Conservation (phyloP, 208 protist species). For the Acanthamoeba triangularis region DNA sequence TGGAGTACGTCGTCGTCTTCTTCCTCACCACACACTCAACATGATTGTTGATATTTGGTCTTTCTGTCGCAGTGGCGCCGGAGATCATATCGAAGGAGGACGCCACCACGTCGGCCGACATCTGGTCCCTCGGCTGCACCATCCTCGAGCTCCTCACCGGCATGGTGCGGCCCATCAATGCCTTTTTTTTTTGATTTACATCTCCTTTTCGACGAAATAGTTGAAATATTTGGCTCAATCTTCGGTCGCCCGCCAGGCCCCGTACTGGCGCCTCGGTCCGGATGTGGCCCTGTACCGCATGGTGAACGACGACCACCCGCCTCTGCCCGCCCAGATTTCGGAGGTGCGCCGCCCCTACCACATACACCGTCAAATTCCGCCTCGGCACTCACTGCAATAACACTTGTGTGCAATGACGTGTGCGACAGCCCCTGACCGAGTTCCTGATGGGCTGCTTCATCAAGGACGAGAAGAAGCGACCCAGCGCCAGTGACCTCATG, state of each 20-base stretch:
- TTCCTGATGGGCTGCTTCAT: conserved; percentile 92
- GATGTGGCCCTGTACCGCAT: conserved; percentile 94
- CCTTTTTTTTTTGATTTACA: too few species aligned
- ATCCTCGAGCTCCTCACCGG: conserved; percentile 95
- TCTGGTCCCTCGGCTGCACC: conserved; percentile 93
- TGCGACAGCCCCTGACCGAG: conserved; percentile 83
- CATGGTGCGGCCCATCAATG: conserved; percentile 75
- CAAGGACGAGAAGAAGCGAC: conserved; percentile 89
- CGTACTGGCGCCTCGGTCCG: conserved; percentile 94
- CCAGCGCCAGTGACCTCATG: conserved; percentile 88
- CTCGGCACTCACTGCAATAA: not conserved
- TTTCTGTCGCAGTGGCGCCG: conserved; percentile 89
- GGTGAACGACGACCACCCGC: conserved; percentile 89
- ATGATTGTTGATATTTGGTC: not conserved
- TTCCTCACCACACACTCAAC: not conserved
- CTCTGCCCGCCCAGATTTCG: not conserved
- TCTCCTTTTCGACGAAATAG: too few species aligned
- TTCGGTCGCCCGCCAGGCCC: conserved; percentile 89
- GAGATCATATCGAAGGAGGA: conserved; percentile 85
- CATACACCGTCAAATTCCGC: not conserved
- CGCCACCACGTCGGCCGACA: conserved; percentile 7
- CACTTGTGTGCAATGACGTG: not conserved
- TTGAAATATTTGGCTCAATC: too few species aligned
- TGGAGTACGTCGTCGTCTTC: conserved; percentile 90
- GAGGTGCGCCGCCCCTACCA: not conserved